Base-by-base conservation (phyloP, 2,329 filamentous ascomycete genomes). In the Cladosporium cucumerinum region DNA sequence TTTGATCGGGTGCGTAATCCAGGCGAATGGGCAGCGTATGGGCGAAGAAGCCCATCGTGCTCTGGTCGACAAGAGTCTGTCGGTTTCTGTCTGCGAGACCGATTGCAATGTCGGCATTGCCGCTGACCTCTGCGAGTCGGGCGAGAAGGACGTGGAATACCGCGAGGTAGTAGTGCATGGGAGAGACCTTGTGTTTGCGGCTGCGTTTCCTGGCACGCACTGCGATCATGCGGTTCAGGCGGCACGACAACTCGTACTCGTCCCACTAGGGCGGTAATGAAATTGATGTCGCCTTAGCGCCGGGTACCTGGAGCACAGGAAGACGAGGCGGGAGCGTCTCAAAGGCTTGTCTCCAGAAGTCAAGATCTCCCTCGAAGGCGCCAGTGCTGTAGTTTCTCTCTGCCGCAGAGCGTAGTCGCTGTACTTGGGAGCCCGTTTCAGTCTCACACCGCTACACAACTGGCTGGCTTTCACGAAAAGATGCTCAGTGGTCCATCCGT, bases 11-110 rank as follows among this genome's bases (percentile, higher is more conserved):
- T 12, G 66, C n/a, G n/a, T 32, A 21, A 0, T 63, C 26, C 55
- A 78, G 72, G 1, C 74, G 70, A 0, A 82, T 49, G 1, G 80
- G 74, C 0, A 83, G 68, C 3, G 81, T 46, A 58, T 81, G 79
- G 8, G 80, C 58, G 65, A 77, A 79, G 58, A 76, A 68, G 1
- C 80, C 80, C 36, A 81, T 70, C 23, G 64, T 78, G 2, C 70
- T 57, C 7, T 64, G 43, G 1, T 73, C 43, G 6, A 67, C 62
- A 5, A 63, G 49, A 52, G 79, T 75, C 5, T 49, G 65, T 11
- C 80, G 74, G 36, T 72, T 73, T 0, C 75, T 77, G 65, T 81
- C 78, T 2, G 75, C 75, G 18, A 82, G 71, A n/a, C 79, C 80
- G 57, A 82, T 78, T 57, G 69, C 75, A 10, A 82, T 21, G 21